Percentiles rank a stretch among this genome's conserved stretches.
phyloP scores from a whole-genome alignment of 352 stramenopile genomes.

The Pythium utonaiense region DNA sequence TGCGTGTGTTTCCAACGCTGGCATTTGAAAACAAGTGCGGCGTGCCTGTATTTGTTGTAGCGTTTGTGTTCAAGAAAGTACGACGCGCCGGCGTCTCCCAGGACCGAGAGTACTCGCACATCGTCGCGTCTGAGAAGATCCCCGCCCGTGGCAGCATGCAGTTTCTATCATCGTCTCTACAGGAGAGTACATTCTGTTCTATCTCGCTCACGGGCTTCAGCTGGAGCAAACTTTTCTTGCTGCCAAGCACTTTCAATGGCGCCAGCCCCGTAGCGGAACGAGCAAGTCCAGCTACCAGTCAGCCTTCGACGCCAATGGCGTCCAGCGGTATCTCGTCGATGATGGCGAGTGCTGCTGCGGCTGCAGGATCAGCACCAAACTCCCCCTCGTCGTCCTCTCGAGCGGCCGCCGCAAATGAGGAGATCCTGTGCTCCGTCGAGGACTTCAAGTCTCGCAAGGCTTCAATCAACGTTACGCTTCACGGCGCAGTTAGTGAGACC shows the following conservation, averaged over 20 bases:
- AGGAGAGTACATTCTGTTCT: slow-evolving; percentile 72
- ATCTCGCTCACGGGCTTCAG: slow-evolving; percentile 75
- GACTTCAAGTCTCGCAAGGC: slow-evolving; percentile 58
- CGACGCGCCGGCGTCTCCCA: slow-evolving; percentile 38
- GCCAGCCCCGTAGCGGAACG: background rate
- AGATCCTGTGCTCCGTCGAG: slow-evolving; percentile 44
- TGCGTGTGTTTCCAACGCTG: slow-evolving; percentile 60
- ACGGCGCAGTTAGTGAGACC: slow-evolving; percentile 40
- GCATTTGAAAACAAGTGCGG: slow-evolving; percentile 81
- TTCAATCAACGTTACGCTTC: slow-evolving; percentile 62
- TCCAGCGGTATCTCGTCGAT: slow-evolving; percentile 11
- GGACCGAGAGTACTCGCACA: slow-evolving; percentile 70
- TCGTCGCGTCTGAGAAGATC: slow-evolving; percentile 68
- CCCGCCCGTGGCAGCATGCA: slow-evolving; percentile 41
- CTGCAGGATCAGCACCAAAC: background rate
- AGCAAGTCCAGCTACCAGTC: background rate
- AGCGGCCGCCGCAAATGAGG: slow-evolving; percentile 1
- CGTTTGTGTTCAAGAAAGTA: slow-evolving; percentile 83
- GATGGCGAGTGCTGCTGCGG: slow-evolving; percentile 6
- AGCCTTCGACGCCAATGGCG: background rate
- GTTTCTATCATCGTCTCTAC: slow-evolving; percentile 63
- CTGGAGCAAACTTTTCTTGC: slow-evolving; percentile 73
- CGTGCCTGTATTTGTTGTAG: slow-evolving; percentile 55
- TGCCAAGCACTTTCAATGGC: slow-evolving; percentile 35
- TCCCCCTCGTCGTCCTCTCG: slow-evolving; percentile 11